Evolutionary conservation across 2,329 filamentous ascomycete species (phyloP), one percentile per base, ranked within the genome.

Genomic region (Fusarium marasasianum): DNA sequence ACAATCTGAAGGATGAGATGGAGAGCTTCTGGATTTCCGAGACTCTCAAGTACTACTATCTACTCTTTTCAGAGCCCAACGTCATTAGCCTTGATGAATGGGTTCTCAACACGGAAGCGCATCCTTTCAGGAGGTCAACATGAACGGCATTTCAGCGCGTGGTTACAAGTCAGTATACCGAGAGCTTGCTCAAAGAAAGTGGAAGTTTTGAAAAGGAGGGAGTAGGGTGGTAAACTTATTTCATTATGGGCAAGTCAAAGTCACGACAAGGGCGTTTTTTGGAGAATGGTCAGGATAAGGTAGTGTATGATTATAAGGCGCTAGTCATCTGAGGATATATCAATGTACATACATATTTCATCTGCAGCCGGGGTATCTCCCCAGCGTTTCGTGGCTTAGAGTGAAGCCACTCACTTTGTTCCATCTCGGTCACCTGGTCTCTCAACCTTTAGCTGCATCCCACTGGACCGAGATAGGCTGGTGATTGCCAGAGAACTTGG

Each of bases 21-120:
- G 93, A 97, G 84, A 95, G 93, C 79, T 97, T 97, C 82, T 98
- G 95, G 94, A 86, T 94, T 69, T 93, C 93, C 8, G 95, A 98
- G 86, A 98, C 94, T 45, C 85, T 98, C 76, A 98, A 97, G 86
- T 97, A 97, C 80, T 97, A 96, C 75, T 98, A 94, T 81, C 82
- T 98, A 64, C 86, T 97, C 56, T 98, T 93, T 80, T 90, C 90
- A 29, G 82, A 91, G 63, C 91, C 92, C 0, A 85, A 87, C 57
- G 83, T 92, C n/a, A 83, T 93, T 45, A 92, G 88, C 78, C 82
- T 93, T 63, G 91, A 93, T 80, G 90, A 92, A 59, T 92, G 88
- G 87, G 90, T 93, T 53, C 83, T 92, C 69, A 91, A 91, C 78
- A 91, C 89, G 1, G 89, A 91, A 82, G 89, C 89, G 29, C 89